phyloP scores from a whole-genome alignment of 2,329 filamentous ascomycete species.

The Thelonectria olida region DNA sequence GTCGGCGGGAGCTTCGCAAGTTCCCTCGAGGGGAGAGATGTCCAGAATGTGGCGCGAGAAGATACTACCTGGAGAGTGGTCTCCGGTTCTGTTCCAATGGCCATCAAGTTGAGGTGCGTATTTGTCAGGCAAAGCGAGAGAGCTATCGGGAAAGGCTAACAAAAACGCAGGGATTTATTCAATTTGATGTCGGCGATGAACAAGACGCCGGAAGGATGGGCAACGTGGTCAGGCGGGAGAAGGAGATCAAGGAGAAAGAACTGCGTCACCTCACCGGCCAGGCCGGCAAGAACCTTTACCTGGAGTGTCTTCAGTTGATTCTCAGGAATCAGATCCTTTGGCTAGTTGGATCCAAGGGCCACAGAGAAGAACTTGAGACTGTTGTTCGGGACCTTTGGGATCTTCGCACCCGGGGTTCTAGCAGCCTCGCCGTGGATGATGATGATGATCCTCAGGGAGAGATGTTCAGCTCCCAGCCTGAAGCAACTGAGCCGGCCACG shows the following conservation, averaged over 20 bases:
- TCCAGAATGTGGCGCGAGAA: conserved; percentile 74
- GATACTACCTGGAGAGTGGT: conserved; percentile 79
- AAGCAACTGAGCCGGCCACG: conserved; percentile 21
- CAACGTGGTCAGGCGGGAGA: conserved; percentile 63
- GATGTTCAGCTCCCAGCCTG: conserved; percentile 52
- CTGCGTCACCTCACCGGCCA: conserved; percentile 69
- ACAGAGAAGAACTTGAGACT: conserved; percentile 79
- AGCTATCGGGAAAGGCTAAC: conserved; percentile 4
- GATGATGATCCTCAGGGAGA: conserved; percentile 41
- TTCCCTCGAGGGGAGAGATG: conserved; percentile 65
- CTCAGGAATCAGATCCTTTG: conserved; percentile 83
- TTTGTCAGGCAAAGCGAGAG: neutral
- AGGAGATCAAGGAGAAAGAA: conserved; percentile 62
- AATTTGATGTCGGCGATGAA: conserved; percentile 70
- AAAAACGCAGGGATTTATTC: conserved; percentile 58
- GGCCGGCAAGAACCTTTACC: conserved; percentile 78
- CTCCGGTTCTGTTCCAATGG: conserved; percentile 82
- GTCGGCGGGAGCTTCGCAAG: conserved; percentile 55
- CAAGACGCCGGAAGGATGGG: conserved; percentile 74
- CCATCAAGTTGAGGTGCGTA: conserved; percentile 76
- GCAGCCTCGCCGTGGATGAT: conserved; percentile 46
- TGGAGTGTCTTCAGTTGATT: conserved; percentile 86
- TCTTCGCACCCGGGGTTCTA: conserved; percentile 64
- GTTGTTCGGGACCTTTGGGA: conserved; percentile 88
- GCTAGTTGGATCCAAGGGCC: conserved; percentile 72